Conservation (phyloP, 768 basidiomycete species). For the Epithele typhae region DNA sequence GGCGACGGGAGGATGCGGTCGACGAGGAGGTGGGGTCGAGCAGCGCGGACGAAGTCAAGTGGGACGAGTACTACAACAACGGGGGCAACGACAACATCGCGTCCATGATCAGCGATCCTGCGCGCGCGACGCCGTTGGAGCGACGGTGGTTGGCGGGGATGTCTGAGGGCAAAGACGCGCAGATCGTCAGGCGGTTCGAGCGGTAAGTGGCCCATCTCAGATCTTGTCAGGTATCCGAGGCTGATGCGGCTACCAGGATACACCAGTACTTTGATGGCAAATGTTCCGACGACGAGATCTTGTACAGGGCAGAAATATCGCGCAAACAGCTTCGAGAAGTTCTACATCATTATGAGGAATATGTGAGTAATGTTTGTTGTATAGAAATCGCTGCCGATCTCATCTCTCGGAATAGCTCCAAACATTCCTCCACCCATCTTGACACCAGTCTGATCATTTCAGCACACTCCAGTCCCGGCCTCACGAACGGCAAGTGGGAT, state of each 20-base stretch:
- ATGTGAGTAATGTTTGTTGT: slow-evolving; percentile 45
- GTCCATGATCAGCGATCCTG: slow-evolving; percentile 80
- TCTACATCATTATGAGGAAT: slow-evolving; percentile 82
- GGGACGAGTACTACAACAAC: slow-evolving; percentile 31
- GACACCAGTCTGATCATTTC: not conserved
- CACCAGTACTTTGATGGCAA: slow-evolving; percentile 94
- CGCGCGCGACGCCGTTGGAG: slow-evolving; percentile 72
- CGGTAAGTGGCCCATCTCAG: slow-evolving; percentile 46
- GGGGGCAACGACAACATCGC: slow-evolving; percentile 45
- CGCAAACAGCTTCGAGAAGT: slow-evolving; percentile 82
- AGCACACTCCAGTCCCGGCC: no score
- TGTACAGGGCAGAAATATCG: slow-evolving; percentile 83
- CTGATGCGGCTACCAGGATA: slow-evolving; percentile 47
- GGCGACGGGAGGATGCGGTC: slow-evolving; percentile 22
- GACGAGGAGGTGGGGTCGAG: slow-evolving; percentile 17
- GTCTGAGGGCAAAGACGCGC: slow-evolving; percentile 73
- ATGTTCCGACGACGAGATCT: slow-evolving; percentile 87
- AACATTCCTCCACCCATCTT: slow-evolving; percentile 50
- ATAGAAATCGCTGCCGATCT: not conserved
- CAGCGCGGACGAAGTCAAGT: slow-evolving; percentile 29
- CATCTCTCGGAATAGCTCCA: slow-evolving; percentile 34
- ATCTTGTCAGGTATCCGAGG: not conserved
- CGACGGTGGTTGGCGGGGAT: slow-evolving; percentile 88
- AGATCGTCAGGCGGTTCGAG: slow-evolving; percentile 70
- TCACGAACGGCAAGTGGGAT: no score